These are phyloP conservation scores for Clathrus columnatus DNA, from an alignment of 768 basidiomycete species.

Conservation along the genomic window DNA sequence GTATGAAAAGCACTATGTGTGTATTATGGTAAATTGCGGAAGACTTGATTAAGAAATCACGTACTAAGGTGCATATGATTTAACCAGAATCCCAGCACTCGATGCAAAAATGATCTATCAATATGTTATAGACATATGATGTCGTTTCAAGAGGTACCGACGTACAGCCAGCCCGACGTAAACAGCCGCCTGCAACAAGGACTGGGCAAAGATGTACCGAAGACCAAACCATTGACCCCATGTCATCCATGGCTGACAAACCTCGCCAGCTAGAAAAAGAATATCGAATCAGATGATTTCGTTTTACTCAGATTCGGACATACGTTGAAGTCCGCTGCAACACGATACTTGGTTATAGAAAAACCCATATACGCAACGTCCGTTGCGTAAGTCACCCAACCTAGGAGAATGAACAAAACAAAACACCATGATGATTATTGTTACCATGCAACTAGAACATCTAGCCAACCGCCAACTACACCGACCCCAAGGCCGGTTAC, in stretches of 20 bases:
- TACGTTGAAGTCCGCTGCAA: slow-evolving; percentile 54
- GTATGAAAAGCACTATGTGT: slow-evolving; percentile 60
- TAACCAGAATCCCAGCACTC: slow-evolving; percentile 54
- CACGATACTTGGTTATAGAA: slow-evolving; percentile 67
- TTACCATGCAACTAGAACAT: slow-evolving; percentile 67
- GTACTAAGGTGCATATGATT: slow-evolving; percentile 64
- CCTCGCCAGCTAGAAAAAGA: slow-evolving; percentile 45
- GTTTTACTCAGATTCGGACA: slow-evolving; percentile 17
- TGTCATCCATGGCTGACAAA: slow-evolving; percentile 56
- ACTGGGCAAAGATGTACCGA: slow-evolving; percentile 46
- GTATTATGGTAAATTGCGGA: slow-evolving; percentile 1
- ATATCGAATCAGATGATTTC: slow-evolving; percentile 1
- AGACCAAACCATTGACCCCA: slow-evolving; percentile 58
- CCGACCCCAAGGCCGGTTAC: slow-evolving; percentile 60
- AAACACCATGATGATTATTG: slow-evolving; percentile 5
- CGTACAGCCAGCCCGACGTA: slow-evolving; percentile 59
- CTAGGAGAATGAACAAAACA: slow-evolving; percentile 23
- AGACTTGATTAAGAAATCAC: slow-evolving; percentile 16
- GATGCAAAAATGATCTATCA: slow-evolving; percentile 51
- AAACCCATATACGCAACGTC: slow-evolving; percentile 57
- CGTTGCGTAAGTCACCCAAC: slow-evolving; percentile 63
- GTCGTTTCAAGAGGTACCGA: slow-evolving; percentile 9
- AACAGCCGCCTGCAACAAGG: slow-evolving; percentile 54
- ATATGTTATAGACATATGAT: background rate
- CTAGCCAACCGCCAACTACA: slow-evolving; percentile 60